phyloP scores from a whole-genome alignment of 257 asterid genomes.

The Gardenia jasminoides region DNA sequence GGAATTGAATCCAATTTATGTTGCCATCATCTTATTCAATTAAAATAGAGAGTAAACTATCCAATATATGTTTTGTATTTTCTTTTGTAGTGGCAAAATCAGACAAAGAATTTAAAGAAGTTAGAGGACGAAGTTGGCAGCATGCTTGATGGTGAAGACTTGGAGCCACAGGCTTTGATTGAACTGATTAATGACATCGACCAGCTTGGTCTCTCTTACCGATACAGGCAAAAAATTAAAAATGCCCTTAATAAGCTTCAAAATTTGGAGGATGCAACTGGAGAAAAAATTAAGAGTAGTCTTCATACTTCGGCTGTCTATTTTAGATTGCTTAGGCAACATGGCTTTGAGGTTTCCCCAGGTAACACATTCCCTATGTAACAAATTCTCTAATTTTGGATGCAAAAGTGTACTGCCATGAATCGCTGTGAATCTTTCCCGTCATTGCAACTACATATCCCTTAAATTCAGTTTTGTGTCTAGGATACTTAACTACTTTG shows the following conservation, averaged over 20 bases:
- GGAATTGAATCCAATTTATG: too few species aligned
- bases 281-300: neutral
- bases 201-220: constrained; percentile 7
- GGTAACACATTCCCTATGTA: constrained; percentile 8
- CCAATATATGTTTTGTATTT: neutral
- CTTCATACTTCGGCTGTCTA: constrained; percentile 10
- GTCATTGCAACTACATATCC: too few species aligned
- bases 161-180: neutral
- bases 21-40: too few species aligned
- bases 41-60: too few species aligned
- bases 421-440: too few species aligned
- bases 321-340: constrained; percentile 22
- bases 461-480: too few species aligned
- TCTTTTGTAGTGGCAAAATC: neutral
- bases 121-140: constrained; percentile 8
- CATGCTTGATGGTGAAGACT: constrained; percentile 3
- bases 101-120: neutral
- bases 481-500: too few species aligned
- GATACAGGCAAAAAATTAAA: neutral
- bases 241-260: neutral
- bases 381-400: neutral
- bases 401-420: neutral
- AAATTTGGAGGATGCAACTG: neutral
- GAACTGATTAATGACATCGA: constrained; percentile 9
- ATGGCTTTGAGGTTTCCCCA: constrained; percentile 23